These are phyloP conservation scores for Cetradonia linearis DNA, from an alignment of 495 filamentous ascomycete species.

Conservation along the genomic window DNA sequence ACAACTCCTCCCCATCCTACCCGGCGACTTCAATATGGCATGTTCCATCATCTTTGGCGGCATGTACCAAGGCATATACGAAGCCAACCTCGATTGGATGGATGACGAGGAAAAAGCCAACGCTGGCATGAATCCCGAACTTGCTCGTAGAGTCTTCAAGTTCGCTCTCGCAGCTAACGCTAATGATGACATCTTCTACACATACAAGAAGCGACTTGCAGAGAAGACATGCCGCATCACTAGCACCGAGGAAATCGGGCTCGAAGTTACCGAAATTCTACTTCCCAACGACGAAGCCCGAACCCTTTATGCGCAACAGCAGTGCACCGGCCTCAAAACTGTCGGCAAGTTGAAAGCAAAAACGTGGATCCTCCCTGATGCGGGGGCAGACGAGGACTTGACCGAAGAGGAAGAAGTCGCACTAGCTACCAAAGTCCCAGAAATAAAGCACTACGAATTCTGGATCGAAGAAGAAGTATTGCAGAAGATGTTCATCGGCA, in stretches of 20 bases:
- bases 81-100: conserved; percentile 31
- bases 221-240: conserved; percentile 27
- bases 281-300: conserved; percentile 31
- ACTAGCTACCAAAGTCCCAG: conserved; percentile 2
- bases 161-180: conserved; percentile 36
- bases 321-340: conserved; percentile 31
- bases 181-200: conserved; percentile 30
- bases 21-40: conserved; percentile 66
- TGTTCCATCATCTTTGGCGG: conserved; percentile 52
- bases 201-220: conserved; percentile 27
- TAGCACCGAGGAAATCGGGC: conserved; percentile 38
- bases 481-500: conserved; percentile 51
- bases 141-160: conserved; percentile 38
- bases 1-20: conserved; percentile 41
- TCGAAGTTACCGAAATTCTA: conserved; percentile 47
- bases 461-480: conserved; percentile 60
- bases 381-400: conserved; percentile 34
- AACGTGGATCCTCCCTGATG: conserved; percentile 35
- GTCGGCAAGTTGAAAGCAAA: conserved; percentile 39
- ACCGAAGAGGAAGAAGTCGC: conserved; percentile 32
- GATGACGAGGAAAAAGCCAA: conserved; percentile 19
- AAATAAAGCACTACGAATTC: conserved; percentile 45
- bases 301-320: conserved; percentile 34
- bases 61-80: conserved; percentile 32
- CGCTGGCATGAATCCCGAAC: conserved; percentile 30